Conservation (phyloP, 2,329 filamentous ascomycete species). For the Nigrospora oryzae region DNA sequence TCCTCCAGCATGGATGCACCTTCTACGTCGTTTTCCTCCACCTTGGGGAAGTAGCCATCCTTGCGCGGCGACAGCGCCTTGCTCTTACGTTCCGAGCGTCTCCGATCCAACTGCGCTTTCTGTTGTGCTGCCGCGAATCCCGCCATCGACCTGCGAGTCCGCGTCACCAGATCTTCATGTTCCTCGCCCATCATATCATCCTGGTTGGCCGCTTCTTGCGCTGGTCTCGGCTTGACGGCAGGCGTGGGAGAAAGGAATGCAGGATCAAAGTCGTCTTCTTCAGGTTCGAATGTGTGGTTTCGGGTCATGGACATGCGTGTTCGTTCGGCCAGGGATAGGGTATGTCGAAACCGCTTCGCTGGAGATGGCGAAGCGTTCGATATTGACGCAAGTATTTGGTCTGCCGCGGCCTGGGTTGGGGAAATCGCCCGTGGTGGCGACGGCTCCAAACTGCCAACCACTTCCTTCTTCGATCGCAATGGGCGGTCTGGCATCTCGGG, state of each 20-base stretch:
- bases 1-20: slow-evolving; percentile 37
- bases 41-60: slow-evolving; percentile 35
- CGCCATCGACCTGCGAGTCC: slow-evolving; percentile 54
- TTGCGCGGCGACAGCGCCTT: slow-evolving; percentile 29
- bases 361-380: slow-evolving; percentile 49
- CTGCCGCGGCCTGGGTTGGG: slow-evolving; percentile 42
- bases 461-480: slow-evolving; percentile 1
- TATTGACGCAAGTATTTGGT: slow-evolving; percentile 48
- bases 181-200: slow-evolving; percentile 19
- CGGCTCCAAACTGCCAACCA: not conserved
- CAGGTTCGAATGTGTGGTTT: slow-evolving; percentile 19
- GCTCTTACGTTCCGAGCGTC: slow-evolving; percentile 39
- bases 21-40: slow-evolving; percentile 33
- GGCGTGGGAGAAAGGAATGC: slow-evolving; percentile 1
- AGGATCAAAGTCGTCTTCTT: slow-evolving; percentile 18
- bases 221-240: slow-evolving; percentile 11
- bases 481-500: not conserved
- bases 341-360: slow-evolving; percentile 44
- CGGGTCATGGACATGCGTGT: slow-evolving; percentile 75
- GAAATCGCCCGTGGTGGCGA: slow-evolving; percentile 19
- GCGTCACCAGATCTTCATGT: slow-evolving; percentile 44
- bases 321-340: slow-evolving; percentile 63
- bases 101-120: slow-evolving; percentile 50
- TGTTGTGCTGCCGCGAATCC: slow-evolving; percentile 53
- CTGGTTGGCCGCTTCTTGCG: not conserved